Evolutionary conservation across 352 stramenopile genomes (phyloP).

Genomic region (Globisporangium yorkense): DNA sequence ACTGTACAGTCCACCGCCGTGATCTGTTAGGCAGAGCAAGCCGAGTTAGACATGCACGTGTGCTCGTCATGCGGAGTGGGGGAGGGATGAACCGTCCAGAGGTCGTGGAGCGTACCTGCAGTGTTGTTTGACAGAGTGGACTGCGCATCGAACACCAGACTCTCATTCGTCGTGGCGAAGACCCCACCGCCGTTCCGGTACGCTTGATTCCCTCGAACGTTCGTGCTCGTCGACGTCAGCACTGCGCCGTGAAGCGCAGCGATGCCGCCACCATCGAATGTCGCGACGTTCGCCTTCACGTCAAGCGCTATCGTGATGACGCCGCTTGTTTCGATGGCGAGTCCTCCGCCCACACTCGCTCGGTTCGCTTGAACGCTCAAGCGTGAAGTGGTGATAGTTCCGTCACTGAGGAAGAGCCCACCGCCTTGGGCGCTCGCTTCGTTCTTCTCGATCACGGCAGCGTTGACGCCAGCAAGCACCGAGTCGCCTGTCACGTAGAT

Average conservation of each 20-base stretch:
- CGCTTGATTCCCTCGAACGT: conserved; percentile 23
- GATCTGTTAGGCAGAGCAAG: conserved; percentile 5
- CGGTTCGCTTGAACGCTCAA: conserved; percentile 23
- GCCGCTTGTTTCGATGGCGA: conserved; percentile 19
- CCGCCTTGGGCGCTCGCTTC: conserved; percentile 18
- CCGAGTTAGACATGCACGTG: not conserved
- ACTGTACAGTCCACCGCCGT: conserved; percentile 26
- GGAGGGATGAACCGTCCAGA: not conserved
- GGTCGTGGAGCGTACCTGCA: conserved; percentile 12
- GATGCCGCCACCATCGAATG: conserved; percentile 36
- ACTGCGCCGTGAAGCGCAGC: conserved; percentile 24
- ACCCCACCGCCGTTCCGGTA: conserved; percentile 34
- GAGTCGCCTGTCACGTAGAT: conserved; percentile 21
- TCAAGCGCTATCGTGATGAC: conserved; percentile 10
- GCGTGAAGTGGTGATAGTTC: conserved; percentile 1
- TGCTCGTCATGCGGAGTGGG: too few relatives aligned
- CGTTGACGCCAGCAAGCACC: conserved; percentile 12
- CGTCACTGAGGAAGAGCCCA: conserved; percentile 18
- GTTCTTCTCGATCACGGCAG: conserved; percentile 21
- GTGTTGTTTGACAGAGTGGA: conserved; percentile 26
- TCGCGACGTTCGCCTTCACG: conserved; percentile 26
- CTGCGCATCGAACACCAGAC: conserved; percentile 16
- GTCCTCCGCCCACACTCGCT: conserved; percentile 24
- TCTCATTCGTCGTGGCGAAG: conserved; percentile 31
- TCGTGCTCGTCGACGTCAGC: conserved; percentile 13